phyloP scores from a whole-genome alignment of 306 rosid species.

The Spatholobus suberectus region DNA sequence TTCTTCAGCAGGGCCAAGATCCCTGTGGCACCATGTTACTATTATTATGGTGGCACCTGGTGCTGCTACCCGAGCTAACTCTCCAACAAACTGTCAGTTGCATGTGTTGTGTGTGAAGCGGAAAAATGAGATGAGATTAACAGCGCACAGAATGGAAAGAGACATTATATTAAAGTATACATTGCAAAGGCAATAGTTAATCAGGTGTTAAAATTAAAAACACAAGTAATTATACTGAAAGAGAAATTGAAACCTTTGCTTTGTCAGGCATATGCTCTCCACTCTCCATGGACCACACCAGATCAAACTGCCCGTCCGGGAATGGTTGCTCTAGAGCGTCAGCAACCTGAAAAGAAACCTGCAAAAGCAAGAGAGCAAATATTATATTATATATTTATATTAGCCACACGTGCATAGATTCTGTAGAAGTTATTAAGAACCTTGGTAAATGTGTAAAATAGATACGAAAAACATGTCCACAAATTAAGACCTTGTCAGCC shows the following conservation, averaged over 20 bases:
- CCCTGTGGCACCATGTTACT: constrained; percentile 97
- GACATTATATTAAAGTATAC: neutral
- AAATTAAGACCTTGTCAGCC: constrained; percentile 54
- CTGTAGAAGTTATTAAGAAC: neutral
- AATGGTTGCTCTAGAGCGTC: constrained; percentile 92
- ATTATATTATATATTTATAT: no score
- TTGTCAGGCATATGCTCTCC: constrained; percentile 99
- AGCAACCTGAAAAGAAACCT: constrained; percentile 86
- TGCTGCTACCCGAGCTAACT: constrained; percentile 90
- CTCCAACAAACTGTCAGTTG: constrained; percentile 73
- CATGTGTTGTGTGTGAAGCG: neutral
- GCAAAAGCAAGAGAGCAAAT: no score
- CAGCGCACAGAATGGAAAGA: neutral
- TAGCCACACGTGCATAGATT: neutral
- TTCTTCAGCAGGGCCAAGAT: constrained; percentile 70
- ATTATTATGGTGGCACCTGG: constrained; percentile 83
- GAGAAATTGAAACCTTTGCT: constrained; percentile 68
- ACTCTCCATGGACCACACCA: constrained; percentile 98
- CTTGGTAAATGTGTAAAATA: no score
- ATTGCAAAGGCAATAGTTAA: neutral
- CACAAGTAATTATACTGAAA: no score
- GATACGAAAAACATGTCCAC: no score
- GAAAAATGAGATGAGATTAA: constrained; percentile 22
- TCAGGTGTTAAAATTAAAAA: neutral
- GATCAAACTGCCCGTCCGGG: constrained; percentile 72